phyloP scores from a whole-genome alignment of 2,329 filamentous ascomycete species.

The Stachybotrys echinatus region DNA sequence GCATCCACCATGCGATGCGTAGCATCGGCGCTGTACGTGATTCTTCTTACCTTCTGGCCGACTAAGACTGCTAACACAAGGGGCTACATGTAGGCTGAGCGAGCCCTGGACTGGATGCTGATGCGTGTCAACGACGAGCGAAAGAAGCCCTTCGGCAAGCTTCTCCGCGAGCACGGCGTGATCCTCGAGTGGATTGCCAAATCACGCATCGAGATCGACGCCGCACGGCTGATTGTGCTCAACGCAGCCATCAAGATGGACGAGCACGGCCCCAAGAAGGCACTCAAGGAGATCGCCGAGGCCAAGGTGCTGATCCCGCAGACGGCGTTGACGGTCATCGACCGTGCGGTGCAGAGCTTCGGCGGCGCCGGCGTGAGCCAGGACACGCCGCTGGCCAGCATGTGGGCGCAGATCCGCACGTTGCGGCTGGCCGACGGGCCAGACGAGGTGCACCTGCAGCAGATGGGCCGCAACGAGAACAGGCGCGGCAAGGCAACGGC shows the following conservation, averaged over 20 bases:
- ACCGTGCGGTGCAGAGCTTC: constrained; percentile 89
- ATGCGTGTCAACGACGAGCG: constrained; percentile 86
- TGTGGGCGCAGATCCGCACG: constrained; percentile 78
- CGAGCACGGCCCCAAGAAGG: constrained; percentile 78
- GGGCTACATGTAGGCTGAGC: constrained; percentile 75
- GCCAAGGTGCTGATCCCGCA: constrained; percentile 89
- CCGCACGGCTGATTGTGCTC: constrained; percentile 81
- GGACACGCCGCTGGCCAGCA: constrained; percentile 83
- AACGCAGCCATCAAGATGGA: constrained; percentile 97
- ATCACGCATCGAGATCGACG: constrained; percentile 89
- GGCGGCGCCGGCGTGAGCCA: constrained; percentile 88
- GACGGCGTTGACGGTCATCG: constrained; percentile 80
- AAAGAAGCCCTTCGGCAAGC: constrained; percentile 89
- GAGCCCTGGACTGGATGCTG: constrained; percentile 90
- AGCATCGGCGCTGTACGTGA: constrained; percentile 71
- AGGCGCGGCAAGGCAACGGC: constrained; percentile 58
- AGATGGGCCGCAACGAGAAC: constrained; percentile 78
- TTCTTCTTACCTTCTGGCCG: constrained; percentile 4
- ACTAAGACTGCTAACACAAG: not conserved
- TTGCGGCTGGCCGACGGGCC: constrained; percentile 87
- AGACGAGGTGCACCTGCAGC: constrained; percentile 88
- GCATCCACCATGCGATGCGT: constrained; percentile 98
- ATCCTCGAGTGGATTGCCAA: constrained; percentile 93
- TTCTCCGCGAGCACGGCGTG: constrained; percentile 82
- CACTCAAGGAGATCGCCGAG: constrained; percentile 88